Percentiles rank a stretch among this genome's conserved stretches.
Evolutionary conservation across 345 rosid species (phyloP).

Genomic region (Camelina hispida): DNA sequence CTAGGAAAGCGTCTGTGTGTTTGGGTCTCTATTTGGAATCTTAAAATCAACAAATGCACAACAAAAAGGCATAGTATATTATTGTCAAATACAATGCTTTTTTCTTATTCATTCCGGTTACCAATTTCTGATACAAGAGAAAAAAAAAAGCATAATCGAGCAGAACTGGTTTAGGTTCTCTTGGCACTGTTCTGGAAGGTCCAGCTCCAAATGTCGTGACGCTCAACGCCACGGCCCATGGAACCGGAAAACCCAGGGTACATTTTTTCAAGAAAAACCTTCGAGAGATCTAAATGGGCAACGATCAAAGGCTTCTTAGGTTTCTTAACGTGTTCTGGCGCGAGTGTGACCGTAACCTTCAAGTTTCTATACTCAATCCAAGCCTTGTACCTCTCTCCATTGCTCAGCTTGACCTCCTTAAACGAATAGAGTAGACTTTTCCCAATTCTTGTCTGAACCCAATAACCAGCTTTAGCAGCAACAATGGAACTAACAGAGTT

Average conservation of each 20-base stretch:
- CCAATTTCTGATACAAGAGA: too few species aligned
- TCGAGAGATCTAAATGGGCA: conserved; percentile 10
- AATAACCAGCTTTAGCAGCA: conserved; percentile 23
- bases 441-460: conserved; percentile 15
- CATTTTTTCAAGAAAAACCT: conserved; percentile 16
- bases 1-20: not conserved
- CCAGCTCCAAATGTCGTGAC: conserved; percentile 29
- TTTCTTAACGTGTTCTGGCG: conserved; percentile 14
- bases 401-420: not conserved
- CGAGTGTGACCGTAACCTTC: conserved; percentile 3
- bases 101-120: not conserved
- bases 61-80: too few species aligned
- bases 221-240: conserved; percentile 9
- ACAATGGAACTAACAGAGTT: not conserved
- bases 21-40: not conserved
- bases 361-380: conserved; percentile 23
- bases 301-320: conserved; percentile 27
- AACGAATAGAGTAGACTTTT: conserved; percentile 8
- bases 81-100: not conserved
- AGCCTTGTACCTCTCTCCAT: conserved; percentile 23
- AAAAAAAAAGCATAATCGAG: too few species aligned
- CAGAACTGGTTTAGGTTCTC: not conserved
- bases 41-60: not conserved
- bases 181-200: conserved; percentile 27
- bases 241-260: conserved; percentile 8